Evolutionary conservation across 2,329 filamentous ascomycete species (phyloP), one percentile per base, ranked within the genome.

Genomic region (Thyridium curvatum): DNA sequence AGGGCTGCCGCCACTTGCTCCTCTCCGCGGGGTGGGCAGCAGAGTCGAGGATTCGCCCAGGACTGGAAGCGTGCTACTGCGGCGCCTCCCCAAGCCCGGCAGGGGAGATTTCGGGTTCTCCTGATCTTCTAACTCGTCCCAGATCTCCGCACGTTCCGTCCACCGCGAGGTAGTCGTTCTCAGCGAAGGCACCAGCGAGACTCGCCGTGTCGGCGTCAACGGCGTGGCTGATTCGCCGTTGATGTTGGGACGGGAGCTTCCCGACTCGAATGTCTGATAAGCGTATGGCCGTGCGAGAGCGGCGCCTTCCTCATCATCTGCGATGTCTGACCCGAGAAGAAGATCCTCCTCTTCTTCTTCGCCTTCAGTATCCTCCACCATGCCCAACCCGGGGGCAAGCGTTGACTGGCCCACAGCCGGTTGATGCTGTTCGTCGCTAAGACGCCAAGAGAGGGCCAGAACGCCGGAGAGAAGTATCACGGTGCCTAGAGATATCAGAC

Each of bases 401-500:
- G 81, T 79, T 1, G 84, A 87, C 56, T 81, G 75, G 2, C 75
- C 70, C 34, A 75, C 73, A 26, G 64, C 72, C 3, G 74, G 79
- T 31, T 69, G 72, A 48, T 72, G 77, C 51, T 82, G 81, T 48
- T 84, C 83, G 52, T 91, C 86, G 56, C 86, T 87, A 40, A 98
- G 74, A 43, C 93, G 82, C 91, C 93, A 97, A 28, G 90, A 96
- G 4, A 98, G 71, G 31, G 89, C 89, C 13, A 97, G 71, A 2
- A 98, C 93, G 32, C 93, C 93, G 0, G 81, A 79, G 1, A 98
- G 75, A 14, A 98, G 71, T 38, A 98, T 85, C 26, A 81, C 71
- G 1, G 91, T 97, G 10, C 93, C 93, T 2, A 98, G 62, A 0
- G 89, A 79, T 46, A 97, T 94, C 32, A 94, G 74, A 30, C 80